Conservation (phyloP, 148 eudicot genomes). For the Chenopodium album region DNA sequence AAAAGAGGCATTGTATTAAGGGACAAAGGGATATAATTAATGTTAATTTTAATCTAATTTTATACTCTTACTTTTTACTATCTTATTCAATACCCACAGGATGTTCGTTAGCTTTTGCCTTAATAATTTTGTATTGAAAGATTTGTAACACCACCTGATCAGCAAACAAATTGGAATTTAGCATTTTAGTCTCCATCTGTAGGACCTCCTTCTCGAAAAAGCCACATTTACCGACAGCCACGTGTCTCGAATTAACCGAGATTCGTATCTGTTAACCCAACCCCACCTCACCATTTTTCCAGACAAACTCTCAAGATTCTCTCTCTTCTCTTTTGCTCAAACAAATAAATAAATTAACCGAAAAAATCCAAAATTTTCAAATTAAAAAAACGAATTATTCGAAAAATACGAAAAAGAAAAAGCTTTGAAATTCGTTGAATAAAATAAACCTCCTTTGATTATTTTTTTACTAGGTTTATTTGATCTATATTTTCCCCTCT, state of each 20-base stretch:
- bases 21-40: no score
- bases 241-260: conserved; percentile 13
- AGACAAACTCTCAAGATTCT: background rate
- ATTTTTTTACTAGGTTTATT: background rate
- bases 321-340: background rate
- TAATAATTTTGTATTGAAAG: no score
- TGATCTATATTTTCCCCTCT: background rate
- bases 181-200: no score
- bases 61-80: no score
- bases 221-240: conserved; percentile 14
- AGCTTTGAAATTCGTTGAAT: background rate
- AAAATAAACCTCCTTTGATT: background rate
- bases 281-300: conserved; percentile 8
- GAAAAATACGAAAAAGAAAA: background rate
- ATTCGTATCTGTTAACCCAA: conserved; percentile 6
- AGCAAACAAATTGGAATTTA: no score
- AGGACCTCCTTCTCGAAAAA: conserved; percentile 1
- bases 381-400: no score
- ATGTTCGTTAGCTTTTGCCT: no score
- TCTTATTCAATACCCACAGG: no score
- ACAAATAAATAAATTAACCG: background rate
- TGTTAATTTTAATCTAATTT: no score
- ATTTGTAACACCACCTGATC: no score
- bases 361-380: background rate
- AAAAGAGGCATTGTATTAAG: no score